These are phyloP conservation scores for Trichoderma koningiopsis DNA, from an alignment of 2,329 filamentous ascomycete species.

Conservation along the genomic window DNA sequence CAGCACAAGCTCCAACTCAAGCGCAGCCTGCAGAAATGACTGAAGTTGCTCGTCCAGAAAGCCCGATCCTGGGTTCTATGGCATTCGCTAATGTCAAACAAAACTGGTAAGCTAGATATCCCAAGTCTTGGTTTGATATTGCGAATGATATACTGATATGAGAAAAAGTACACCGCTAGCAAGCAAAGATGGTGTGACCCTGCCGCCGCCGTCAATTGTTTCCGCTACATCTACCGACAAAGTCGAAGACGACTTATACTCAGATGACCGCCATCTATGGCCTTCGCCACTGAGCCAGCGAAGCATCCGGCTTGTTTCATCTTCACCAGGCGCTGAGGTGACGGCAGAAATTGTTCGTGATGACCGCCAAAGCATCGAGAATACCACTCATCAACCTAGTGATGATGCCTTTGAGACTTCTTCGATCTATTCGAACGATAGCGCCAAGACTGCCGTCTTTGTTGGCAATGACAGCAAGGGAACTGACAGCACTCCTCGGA, in stretches of 20 bases:
- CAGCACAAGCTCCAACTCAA: neutral
- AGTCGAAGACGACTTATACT: slow-evolving; percentile 10
- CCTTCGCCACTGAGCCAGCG: slow-evolving; percentile 4
- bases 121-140: neutral
- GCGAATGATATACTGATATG: neutral
- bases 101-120: neutral
- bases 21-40: neutral
- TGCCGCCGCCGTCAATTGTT: neutral
- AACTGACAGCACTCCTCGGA: neutral
- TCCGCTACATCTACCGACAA: neutral
- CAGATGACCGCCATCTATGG: slow-evolving; percentile 18
- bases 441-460: slow-evolving; percentile 27
- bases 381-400: neutral
- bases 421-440: slow-evolving; percentile 32
- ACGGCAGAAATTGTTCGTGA: neutral
- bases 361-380: neutral
- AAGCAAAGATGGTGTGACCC: neutral
- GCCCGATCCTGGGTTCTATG: neutral
- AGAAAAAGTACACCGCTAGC: neutral
- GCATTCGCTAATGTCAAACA: neutral
- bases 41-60: neutral
- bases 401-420: slow-evolving; percentile 29
- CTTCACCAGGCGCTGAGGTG: neutral
- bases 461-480: slow-evolving; percentile 7
- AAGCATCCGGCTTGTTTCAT: neutral